Conservation (phyloP, 164 flowering plant species). For the Kingdonia uniflora region DNA sequence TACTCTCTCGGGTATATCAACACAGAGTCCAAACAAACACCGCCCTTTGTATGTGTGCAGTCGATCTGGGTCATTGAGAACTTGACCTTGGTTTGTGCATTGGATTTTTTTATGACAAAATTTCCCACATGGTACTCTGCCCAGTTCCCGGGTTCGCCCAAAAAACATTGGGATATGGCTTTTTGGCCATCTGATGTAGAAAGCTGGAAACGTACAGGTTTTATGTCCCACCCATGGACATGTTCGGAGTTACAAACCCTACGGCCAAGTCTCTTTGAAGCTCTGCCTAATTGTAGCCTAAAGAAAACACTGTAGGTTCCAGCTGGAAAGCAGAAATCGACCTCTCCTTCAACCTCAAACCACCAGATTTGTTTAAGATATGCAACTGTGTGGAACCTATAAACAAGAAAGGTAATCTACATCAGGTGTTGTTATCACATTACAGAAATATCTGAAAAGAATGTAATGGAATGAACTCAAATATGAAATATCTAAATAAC, state of each 20-base stretch:
- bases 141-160: constrained; percentile 73
- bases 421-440: constrained; percentile 3
- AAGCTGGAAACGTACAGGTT: constrained; percentile 61
- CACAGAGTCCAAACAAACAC: constrained; percentile 73
- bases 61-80: constrained; percentile 83
- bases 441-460: no score
- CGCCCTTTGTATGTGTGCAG: constrained; percentile 92
- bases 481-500: no score
- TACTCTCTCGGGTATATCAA: constrained; percentile 36
- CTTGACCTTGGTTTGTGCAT: constrained; percentile 38
- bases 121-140: constrained; percentile 54
- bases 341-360: constrained; percentile 70
- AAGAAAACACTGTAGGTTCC: constrained; percentile 75
- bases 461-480: no score
- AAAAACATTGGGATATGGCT: constrained; percentile 29
- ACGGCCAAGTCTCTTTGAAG: constrained; percentile 57
- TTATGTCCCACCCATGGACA: constrained; percentile 78
- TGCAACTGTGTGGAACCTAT: constrained; percentile 61
- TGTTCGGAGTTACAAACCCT: constrained; percentile 52
- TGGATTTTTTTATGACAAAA: constrained; percentile 41
- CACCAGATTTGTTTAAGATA: constrained; percentile 90
- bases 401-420: background rate
- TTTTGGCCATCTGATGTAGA: constrained; percentile 61
- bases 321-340: constrained; percentile 59
- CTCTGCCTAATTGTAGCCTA: constrained; percentile 57